Evolutionary conservation across 805 yeast genomes (phyloP), one percentile per base, ranked within the genome.

Genomic region (Yarrowia phangngaensis): DNA sequence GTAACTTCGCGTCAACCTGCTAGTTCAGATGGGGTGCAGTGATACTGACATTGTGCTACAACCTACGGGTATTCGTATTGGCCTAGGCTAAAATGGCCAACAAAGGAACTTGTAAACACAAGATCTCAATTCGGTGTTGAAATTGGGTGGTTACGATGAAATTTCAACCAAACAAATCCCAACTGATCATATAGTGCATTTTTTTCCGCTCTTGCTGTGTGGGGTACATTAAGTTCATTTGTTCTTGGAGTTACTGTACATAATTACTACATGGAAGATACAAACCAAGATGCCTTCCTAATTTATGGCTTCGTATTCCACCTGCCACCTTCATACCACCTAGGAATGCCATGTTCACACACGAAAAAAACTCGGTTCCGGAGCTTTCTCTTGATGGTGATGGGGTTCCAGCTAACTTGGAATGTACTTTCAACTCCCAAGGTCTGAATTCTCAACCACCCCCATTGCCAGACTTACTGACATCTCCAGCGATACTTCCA

Each of bases 121-220:
- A n/a, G n/a, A n/a, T n/a, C n/a, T n/a, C n/a, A n/a, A n/a, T n/a
- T n/a, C n/a, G n/a, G n/a, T n/a, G n/a, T n/a, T n/a, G n/a, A n/a
- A n/a, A n/a, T n/a, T n/a, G n/a, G n/a, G n/a, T n/a, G n/a, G n/a
- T n/a, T n/a, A n/a, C n/a, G n/a, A n/a, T n/a, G n/a, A n/a, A n/a
- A n/a, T n/a, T n/a, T n/a, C n/a, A n/a, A n/a, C n/a, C n/a, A n/a
- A n/a, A n/a, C n/a, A n/a, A n/a, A n/a, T n/a, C n/a, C n/a, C n/a
- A n/a, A n/a, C n/a, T n/a, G n/a, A n/a, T n/a, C n/a, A n/a, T n/a
- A n/a, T n/a, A n/a, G n/a, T 38, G 45, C 45, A 38, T 26, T 32
- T 38, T 38, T 38, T 38, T 38, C 45, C 45, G 43, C 31, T 38
- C n/a, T n/a, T n/a, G n/a, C n/a, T n/a, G n/a, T n/a, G 45, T 38